These are phyloP conservation scores for Naganishia sp. DNA, from an alignment of 1,284 basidiomycete species.

Conservation along the genomic window DNA sequence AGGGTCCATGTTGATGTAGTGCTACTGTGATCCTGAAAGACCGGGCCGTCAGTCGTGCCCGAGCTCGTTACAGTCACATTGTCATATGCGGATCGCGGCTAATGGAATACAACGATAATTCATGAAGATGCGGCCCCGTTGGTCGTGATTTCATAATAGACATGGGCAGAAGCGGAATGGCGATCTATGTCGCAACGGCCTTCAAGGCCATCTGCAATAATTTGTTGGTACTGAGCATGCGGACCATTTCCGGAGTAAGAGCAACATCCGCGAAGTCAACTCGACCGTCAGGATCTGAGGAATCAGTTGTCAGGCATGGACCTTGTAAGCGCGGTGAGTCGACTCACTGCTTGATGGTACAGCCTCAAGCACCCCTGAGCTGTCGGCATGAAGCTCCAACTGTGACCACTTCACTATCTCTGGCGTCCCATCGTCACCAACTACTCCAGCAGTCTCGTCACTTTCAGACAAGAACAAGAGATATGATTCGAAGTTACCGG, in stretches of 20 bases:
- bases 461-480: slow-evolving; percentile 69
- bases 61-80: too few relatives aligned
- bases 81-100: background rate
- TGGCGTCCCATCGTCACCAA: slow-evolving; percentile 13
- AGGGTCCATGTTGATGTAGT: too few relatives aligned
- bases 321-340: background rate
- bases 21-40: too few relatives aligned
- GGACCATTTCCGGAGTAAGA: slow-evolving; percentile 31
- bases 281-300: background rate
- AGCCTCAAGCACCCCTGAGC: background rate
- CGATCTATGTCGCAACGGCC: background rate
- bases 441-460: slow-evolving; percentile 35
- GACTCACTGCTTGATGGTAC: slow-evolving; percentile 6
- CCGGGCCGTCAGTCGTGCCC: too few relatives aligned
- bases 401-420: slow-evolving; percentile 16
- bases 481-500: slow-evolving; percentile 77
- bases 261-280: slow-evolving; percentile 30
- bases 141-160: too few relatives aligned
- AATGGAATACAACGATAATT: background rate
- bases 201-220: slow-evolving; percentile 26
- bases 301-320: background rate
- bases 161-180: too few relatives aligned
- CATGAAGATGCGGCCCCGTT: background rate
- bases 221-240: slow-evolving; percentile 28
- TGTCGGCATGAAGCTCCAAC: slow-evolving; percentile 14